Conservation (phyloP, 306 rosid genomes). For the Chamaecrista fasciculata region DNA sequence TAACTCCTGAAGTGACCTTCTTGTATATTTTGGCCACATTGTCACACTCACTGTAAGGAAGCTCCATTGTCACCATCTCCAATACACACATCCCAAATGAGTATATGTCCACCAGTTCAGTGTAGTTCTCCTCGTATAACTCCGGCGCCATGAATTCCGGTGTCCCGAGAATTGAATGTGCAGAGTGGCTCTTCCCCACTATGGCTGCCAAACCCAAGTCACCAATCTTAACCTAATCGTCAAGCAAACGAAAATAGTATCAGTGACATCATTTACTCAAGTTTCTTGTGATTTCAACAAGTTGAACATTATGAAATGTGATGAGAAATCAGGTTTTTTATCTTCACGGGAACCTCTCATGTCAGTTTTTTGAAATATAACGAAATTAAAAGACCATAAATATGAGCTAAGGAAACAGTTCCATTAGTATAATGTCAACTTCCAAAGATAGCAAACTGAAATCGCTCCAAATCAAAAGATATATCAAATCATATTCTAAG, state of each 20-base stretch:
- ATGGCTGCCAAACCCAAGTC: constrained; percentile 90
- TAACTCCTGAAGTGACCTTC: constrained; percentile 72
- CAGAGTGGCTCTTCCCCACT: constrained; percentile 73
- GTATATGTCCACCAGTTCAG: constrained; percentile 88
- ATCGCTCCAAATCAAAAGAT: neutral
- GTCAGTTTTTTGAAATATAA: neutral
- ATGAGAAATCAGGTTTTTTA: neutral
- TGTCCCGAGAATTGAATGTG: constrained; percentile 87
- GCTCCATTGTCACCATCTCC: constrained; percentile 83
- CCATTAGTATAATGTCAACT: neutral
- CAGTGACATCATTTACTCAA: neutral
- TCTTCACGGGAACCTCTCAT: no score
- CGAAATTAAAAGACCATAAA: no score
- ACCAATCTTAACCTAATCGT: constrained; percentile 80
- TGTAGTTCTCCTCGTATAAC: constrained; percentile 78
- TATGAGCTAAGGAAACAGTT: no score
- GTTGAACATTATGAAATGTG: neutral
- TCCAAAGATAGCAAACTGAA: neutral
- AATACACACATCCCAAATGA: constrained; percentile 89
- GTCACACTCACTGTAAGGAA: constrained; percentile 88
- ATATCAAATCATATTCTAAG: neutral
- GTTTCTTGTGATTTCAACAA: neutral
- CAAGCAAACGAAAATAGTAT: neutral
- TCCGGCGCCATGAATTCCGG: constrained; percentile 97
- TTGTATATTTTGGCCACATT: constrained; percentile 77